phyloP scores from a whole-genome alignment of 2,329 filamentous ascomycete species.

The Colletotrichum agaves region DNA sequence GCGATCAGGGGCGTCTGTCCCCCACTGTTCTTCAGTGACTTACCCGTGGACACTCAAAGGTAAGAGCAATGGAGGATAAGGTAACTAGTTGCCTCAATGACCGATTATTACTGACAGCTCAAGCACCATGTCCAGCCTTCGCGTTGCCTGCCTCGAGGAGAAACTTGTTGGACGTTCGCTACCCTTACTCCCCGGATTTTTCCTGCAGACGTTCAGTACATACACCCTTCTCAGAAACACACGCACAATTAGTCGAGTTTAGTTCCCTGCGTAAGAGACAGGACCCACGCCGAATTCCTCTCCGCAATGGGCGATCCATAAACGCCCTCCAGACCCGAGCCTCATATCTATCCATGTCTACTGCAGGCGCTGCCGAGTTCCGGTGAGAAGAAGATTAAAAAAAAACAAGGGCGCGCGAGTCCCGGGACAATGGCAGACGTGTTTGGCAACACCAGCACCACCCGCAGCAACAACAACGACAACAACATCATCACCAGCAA shows the following conservation, averaged over 20 bases:
- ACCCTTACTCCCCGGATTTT: slow-evolving; percentile 18
- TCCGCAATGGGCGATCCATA: slow-evolving; percentile 34
- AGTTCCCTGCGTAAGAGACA: background rate
- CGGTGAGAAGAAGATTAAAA: slow-evolving; percentile 21
- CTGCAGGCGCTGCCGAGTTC: slow-evolving; percentile 28
- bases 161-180: slow-evolving; percentile 4
- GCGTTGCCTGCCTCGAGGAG: background rate
- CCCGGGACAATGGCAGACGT: slow-evolving; percentile 34
- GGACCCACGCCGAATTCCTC: slow-evolving; percentile 34
- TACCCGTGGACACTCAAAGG: too few relatives aligned
- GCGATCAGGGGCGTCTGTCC: background rate
- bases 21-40: background rate
- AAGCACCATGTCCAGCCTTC: background rate
- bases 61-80: too few relatives aligned
- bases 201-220: slow-evolving; percentile 5
- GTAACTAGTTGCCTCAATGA: too few relatives aligned
- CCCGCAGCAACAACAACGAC: background rate
- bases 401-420: background rate
- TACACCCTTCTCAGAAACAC: background rate
- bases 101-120: too few relatives aligned
- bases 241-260: background rate
- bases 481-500: slow-evolving; percentile 10
- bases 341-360: slow-evolving; percentile 32
- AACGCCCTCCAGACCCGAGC: slow-evolving; percentile 26
- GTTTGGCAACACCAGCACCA: slow-evolving; percentile 24